These are phyloP conservation scores for Phytophthora chlamydospora DNA, from an alignment of 352 stramenopile genomes.

Conservation along the genomic window DNA sequence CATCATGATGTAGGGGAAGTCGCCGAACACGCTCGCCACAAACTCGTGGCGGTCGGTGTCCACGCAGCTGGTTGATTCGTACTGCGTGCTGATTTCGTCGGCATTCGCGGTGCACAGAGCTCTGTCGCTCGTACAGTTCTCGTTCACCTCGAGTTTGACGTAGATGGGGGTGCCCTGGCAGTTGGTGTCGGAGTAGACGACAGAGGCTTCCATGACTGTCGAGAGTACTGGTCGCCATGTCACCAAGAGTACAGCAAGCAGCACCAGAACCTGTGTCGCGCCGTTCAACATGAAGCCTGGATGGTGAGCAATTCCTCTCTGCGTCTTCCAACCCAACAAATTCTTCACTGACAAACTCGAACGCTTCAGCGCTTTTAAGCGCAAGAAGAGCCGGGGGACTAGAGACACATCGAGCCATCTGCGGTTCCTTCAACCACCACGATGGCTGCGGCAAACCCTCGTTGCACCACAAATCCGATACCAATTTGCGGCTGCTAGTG, in stretches of 20 bases:
- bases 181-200: conserved; percentile 14
- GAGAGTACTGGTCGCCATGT: not conserved
- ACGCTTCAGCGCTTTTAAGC: not conserved
- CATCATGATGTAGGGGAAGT: conserved; percentile 5
- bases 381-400: conserved; percentile 7
- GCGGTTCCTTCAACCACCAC: conserved; percentile 1
- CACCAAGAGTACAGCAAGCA: not conserved
- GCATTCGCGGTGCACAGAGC: not conserved
- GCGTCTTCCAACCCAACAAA: not conserved
- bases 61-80: conserved; percentile 1
- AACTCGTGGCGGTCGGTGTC: conserved; percentile 5
- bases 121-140: conserved; percentile 6
- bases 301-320: too few species aligned
- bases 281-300: not conserved
- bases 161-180: conserved; percentile 11
- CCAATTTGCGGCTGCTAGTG: not conserved
- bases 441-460: not conserved
- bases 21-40: conserved; percentile 8
- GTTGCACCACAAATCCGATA: conserved; percentile 5
- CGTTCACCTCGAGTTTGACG: not conserved
- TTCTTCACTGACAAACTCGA: conserved; percentile 1
- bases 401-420: conserved; percentile 6
- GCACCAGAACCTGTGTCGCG: not conserved
- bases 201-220: conserved; percentile 1
- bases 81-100: not conserved